These are phyloP conservation scores for Colletotrichum tanaceti DNA, from an alignment of 2,329 filamentous ascomycete species.

Conservation along the genomic window DNA sequence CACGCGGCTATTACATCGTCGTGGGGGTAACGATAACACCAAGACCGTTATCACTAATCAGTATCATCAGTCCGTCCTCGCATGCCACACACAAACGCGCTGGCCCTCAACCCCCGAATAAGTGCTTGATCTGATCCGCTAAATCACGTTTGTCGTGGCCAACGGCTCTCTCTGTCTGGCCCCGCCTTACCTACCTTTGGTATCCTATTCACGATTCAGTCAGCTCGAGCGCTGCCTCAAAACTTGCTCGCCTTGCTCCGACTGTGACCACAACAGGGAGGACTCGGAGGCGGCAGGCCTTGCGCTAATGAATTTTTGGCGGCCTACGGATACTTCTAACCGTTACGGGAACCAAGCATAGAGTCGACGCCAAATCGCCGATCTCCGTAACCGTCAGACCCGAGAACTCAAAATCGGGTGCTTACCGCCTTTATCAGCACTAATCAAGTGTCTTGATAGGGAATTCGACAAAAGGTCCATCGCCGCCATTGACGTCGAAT, in stretches of 20 bases:
- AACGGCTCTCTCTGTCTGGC: slow-evolving; percentile 75
- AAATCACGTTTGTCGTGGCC: slow-evolving; percentile 67
- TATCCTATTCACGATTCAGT: slow-evolving; percentile 43
- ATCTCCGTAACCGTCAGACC: slow-evolving; percentile 19
- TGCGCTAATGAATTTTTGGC: slow-evolving; percentile 27
- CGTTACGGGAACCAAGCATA: slow-evolving; percentile 7
- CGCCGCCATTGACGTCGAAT: slow-evolving; percentile 66
- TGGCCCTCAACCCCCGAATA: slow-evolving; percentile 76
- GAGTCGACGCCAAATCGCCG: slow-evolving; percentile 35
- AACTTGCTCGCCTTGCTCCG: background rate
- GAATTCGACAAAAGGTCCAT: slow-evolving; percentile 72
- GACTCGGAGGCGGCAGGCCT: slow-evolving; percentile 3
- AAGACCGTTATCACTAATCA: slow-evolving; percentile 22
- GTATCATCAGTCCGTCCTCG: slow-evolving; percentile 38
- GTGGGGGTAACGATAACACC: slow-evolving; percentile 14
- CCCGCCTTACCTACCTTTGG: slow-evolving; percentile 74
- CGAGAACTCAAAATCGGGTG: slow-evolving; percentile 14
- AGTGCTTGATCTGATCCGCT: slow-evolving; percentile 76
- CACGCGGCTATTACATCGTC: background rate
- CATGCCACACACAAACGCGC: slow-evolving; percentile 76
- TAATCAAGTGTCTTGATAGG: slow-evolving; percentile 64
- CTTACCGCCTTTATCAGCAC: slow-evolving; percentile 67
- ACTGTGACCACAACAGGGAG: background rate
- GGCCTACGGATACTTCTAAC: slow-evolving; percentile 15
- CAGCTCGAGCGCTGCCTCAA: slow-evolving; percentile 18